phyloP scores from a whole-genome alignment of 805 yeast species.

The Cyberlindnera samutprakarnensis region DNA sequence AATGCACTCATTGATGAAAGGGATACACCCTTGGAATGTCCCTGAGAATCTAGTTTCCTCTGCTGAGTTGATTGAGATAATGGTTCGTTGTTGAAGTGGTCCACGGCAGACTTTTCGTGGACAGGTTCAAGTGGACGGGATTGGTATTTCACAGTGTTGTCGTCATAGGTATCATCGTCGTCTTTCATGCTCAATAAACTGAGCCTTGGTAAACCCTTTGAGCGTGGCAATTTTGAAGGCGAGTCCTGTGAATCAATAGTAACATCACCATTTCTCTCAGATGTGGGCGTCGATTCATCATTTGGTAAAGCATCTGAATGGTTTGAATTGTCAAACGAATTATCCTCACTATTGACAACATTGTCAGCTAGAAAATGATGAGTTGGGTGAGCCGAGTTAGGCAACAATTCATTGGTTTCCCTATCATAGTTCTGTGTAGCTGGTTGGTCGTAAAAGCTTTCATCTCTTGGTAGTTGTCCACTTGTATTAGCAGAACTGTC shows the following conservation, averaged over 20 bases:
- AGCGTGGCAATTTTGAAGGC: constrained; percentile 20
- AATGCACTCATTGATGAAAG: constrained; percentile 20
- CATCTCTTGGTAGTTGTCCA: no score
- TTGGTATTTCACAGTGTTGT: background rate
- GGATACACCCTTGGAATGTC: constrained; percentile 7
- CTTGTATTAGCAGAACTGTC: no score
- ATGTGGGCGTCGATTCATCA: constrained; percentile 20
- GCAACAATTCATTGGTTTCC: constrained; percentile 11
- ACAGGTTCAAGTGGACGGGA: background rate
- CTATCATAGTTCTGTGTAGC: background rate
- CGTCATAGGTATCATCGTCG: constrained; percentile 13
- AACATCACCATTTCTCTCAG: constrained; percentile 2
- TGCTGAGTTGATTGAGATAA: no score
- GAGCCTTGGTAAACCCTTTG: constrained; percentile 19
- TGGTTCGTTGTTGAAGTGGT: no score
- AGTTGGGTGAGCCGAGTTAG: background rate
- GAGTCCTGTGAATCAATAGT: constrained; percentile 1
- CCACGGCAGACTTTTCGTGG: background rate
- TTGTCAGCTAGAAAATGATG: constrained; percentile 23
- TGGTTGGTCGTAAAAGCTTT: no score
- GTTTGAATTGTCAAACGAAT: constrained; percentile 7
- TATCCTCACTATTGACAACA: background rate
- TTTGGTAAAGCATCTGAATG: constrained; percentile 10
- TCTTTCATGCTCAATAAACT: constrained; percentile 19
- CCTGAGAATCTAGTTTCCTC: no score